Conservation (phyloP, 768 basidiomycete genomes). For the Boletellus ananas region DNA sequence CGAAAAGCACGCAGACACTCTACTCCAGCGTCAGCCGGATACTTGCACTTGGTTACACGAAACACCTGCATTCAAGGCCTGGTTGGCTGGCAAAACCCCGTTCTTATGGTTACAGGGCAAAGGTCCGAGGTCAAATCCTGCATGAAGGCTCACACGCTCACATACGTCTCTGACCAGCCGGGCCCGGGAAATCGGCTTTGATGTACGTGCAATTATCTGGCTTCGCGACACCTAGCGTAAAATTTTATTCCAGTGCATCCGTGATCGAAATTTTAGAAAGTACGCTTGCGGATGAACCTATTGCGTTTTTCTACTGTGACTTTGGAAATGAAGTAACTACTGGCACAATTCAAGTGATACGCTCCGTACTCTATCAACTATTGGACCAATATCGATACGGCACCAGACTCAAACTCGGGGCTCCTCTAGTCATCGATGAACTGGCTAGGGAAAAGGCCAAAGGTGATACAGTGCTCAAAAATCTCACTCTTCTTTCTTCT, state of each 20-base stretch:
- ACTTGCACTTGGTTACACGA: background rate
- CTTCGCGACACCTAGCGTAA: background rate
- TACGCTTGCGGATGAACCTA: background rate
- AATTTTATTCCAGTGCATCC: background rate
- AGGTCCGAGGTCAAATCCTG: background rate
- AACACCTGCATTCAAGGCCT: background rate
- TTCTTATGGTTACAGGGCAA: slow-evolving; percentile 3
- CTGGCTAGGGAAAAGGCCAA: background rate
- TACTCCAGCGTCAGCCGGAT: background rate
- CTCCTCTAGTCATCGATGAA: background rate
- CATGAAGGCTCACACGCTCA: background rate
- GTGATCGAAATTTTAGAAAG: background rate
- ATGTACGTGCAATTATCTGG: background rate
- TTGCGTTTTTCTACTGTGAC: slow-evolving; percentile 1
- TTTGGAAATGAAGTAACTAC: background rate
- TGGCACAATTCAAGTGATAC: background rate
- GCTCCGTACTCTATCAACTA: background rate
- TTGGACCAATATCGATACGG: background rate
- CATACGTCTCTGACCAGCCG: background rate
- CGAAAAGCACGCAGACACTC: background rate
- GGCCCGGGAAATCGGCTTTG: background rate
- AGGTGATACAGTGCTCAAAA: background rate
- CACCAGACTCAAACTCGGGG: background rate
- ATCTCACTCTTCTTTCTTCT: background rate
- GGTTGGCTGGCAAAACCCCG: background rate